These are phyloP conservation scores for Agrocybe pediades DNA, from an alignment of 768 basidiomycete genomes.

Conservation along the genomic window DNA sequence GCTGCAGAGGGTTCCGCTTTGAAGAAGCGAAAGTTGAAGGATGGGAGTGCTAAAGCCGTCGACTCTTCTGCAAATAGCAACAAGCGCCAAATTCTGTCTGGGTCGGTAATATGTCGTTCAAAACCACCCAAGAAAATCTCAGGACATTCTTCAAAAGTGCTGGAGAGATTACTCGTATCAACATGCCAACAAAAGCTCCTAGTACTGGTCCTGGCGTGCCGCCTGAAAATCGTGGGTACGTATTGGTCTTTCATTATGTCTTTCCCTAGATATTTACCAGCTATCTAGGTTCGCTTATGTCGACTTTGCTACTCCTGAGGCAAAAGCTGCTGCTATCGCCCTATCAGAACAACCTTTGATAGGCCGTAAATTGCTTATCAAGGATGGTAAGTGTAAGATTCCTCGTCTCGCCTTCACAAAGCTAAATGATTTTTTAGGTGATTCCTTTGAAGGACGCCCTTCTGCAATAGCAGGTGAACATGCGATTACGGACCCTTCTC, in stretches of 20 bases:
- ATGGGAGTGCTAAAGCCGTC: conserved; percentile 33
- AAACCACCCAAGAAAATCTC: conserved; percentile 78
- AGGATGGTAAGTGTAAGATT: conserved; percentile 68
- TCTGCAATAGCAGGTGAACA: conserved; percentile 39
- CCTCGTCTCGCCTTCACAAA: neutral
- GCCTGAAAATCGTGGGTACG: conserved; percentile 80
- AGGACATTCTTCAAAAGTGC: conserved; percentile 67
- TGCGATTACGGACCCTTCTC: conserved; percentile 29
- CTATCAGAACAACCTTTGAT: conserved; percentile 82
- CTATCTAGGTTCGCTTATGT: conserved; percentile 94
- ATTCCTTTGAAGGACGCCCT: conserved; percentile 74
- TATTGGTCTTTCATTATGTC: conserved; percentile 17
- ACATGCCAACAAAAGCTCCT: conserved; percentile 80
- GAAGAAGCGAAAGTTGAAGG: conserved; percentile 52
- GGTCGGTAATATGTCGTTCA: conserved; percentile 94
- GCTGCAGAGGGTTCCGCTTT: conserved; percentile 23
- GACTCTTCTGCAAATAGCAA: conserved; percentile 23
- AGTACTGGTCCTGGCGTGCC: conserved; percentile 47
- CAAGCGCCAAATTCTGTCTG: conserved; percentile 86
- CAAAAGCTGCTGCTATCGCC: conserved; percentile 73
- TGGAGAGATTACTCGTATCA: conserved; percentile 76
- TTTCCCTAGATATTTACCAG: neutral
- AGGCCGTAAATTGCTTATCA: conserved; percentile 89
- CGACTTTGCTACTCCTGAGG: conserved; percentile 82
- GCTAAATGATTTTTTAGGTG: conserved; percentile 50